Conservation (phyloP, 768 basidiomycete species). For the Strobilomyces confusus region DNA sequence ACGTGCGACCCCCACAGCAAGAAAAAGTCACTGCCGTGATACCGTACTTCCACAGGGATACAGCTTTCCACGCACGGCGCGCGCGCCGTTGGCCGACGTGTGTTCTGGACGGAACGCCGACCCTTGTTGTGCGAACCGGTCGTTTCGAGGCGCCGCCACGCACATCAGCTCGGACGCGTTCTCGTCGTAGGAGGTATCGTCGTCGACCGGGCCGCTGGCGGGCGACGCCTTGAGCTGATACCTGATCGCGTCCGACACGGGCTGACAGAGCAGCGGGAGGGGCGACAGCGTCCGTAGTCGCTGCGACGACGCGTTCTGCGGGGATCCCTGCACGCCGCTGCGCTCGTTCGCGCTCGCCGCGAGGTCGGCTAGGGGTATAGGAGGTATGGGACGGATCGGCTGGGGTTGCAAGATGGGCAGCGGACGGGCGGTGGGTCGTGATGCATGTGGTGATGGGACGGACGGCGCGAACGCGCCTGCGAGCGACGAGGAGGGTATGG, state of each 20-base stretch:
- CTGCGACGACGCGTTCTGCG: not conserved
- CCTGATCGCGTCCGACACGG: slow-evolving; percentile 30
- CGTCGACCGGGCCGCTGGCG: slow-evolving; percentile 3
- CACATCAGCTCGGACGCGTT: slow-evolving; percentile 17
- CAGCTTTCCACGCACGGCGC: slow-evolving; percentile 16
- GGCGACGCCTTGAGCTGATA: slow-evolving; percentile 25
- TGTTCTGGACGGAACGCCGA: slow-evolving; percentile 14
- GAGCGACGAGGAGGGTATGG: slow-evolving; percentile 21
- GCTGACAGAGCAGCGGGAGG: slow-evolving; percentile 32
- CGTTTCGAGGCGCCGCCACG: slow-evolving; percentile 2
- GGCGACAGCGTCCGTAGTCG: slow-evolving; percentile 21
- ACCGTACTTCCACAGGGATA: slow-evolving; percentile 20
- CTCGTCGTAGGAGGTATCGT: slow-evolving; percentile 8
- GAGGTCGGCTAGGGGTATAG: slow-evolving; percentile 30
- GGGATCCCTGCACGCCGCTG: not conserved
- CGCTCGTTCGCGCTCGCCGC: slow-evolving; percentile 19
- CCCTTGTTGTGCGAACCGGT: slow-evolving; percentile 19
- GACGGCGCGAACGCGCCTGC: slow-evolving; percentile 25
- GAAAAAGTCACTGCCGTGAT: slow-evolving; percentile 20
- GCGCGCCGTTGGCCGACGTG: slow-evolving; percentile 8
- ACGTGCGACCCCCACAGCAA: not conserved
- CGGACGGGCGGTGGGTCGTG: slow-evolving; percentile 12
- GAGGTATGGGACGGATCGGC: slow-evolving; percentile 33
- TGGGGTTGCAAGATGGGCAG: slow-evolving; percentile 32
- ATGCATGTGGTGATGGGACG: slow-evolving; percentile 9